Evolutionary conservation across 2,329 filamentous ascomycete species (phyloP), one percentile per base, ranked within the genome.

Genomic region (Diaporthe destruens): DNA sequence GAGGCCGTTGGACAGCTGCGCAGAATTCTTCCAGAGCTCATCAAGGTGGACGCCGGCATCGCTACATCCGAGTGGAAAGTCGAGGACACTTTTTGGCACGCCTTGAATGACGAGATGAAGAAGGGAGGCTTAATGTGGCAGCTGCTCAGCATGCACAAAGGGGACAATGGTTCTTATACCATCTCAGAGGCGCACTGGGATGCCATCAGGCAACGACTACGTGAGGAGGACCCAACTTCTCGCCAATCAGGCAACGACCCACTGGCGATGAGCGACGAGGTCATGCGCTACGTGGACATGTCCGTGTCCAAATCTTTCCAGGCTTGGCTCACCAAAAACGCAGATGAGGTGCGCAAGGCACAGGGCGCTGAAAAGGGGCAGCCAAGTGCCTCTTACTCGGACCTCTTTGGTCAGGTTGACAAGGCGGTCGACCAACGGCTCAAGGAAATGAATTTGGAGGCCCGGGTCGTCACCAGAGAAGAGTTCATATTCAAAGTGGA

Each of bases 81-180:
- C 20, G 82, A 87, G 0, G 84, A 88, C 32, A 86, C 90, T 3
- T 93, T 94, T 73, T 94, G 90, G 88, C 84, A 89, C 71, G 92
- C 91, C 0, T 79, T 94, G 11, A 84, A 85, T 32, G 86, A 87
- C 69, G 84, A 87, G 71, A 86, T 93, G 61, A 82, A 82, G 25
- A 79, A 82, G 1, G 87, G 89, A 55, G 82, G 82, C 2, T 80
- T 82, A 39, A 83, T 90, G 51, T 56, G 71, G 65, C 59, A 61
- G 25, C 42, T 74, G 51, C 78, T 89, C 49, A 85, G 82, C 3
- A 76, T 89, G 3, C 82, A 87, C 47, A 82, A 83, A 39, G 79
- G 80, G 3, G 78, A 80, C 2, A 77, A 83, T 20, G 79, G 79
- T n/a, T 82, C 80, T 25, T 78, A 82, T 18, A 76, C 83, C 23